Evolutionary conservation across 176 grass and related monocot genomes (phyloP), one percentile per base, ranked within the genome.

Genomic region (Canna indica): DNA sequence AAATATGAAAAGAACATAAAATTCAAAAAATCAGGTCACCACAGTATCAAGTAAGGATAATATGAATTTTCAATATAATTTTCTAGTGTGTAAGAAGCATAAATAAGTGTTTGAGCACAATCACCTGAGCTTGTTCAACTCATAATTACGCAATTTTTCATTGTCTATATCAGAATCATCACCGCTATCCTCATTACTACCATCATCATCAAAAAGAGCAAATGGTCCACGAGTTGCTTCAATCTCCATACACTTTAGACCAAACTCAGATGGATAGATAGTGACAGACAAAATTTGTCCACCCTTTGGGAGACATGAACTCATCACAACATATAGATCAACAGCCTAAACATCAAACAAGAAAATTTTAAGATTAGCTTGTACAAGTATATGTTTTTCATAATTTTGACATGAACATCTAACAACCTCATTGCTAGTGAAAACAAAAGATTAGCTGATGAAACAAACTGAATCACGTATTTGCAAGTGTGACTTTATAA

Each of bases 271-370:
- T 62, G 86, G 88, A 87, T 91, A 96, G 38, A 96, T 46, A 29
- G 81, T 73, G 3, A 96, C 88, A 30, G 85, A 84, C 59, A 76
- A 69, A 84, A 91, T 71, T 29, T 74, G 79, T 14, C 92, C 92
- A 59, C 79, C 88, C 73, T 89, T 88, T 38, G 86, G 88, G 22
- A 87, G 50, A 53, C 79, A 89, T 54, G 86, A 89, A 78, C 59
- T 89, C 88, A 96, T 91, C 62, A 91, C 83, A 73, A 96, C 83
- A 89, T 91, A 87, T 26, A 96, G 44, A 77, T 96, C 92, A 77
- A 89, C 81, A 35, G 86, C 92, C 92, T 96, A 36, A 74, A 57
- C 47, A 72, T 83, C 2, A 67, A 38, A 2, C 36, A 38, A 59
- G 42, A 67, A 12, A 76, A 80, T 54, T 53, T 45, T 5, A 78